Evolutionary conservation across 805 yeast genomes (phyloP).

Genomic region (Saccharomycopsis sp.): DNA sequence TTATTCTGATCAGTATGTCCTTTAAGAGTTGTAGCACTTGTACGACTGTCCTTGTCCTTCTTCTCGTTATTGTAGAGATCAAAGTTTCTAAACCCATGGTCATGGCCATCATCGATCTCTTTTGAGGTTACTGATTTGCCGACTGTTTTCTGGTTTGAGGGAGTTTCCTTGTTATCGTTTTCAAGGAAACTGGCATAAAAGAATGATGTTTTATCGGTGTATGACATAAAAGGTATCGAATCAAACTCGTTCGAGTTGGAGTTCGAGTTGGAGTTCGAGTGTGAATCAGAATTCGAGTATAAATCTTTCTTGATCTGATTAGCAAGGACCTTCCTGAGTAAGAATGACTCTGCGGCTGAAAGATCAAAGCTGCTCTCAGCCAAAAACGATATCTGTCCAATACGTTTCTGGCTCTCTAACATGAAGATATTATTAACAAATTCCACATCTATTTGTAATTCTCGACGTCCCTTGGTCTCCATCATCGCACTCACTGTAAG

Average conservation of each 20-base stretch:
- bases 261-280: too few species aligned
- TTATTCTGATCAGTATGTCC: not conserved
- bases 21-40: not conserved
- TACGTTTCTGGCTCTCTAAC: not conserved
- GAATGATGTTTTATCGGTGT: not conserved
- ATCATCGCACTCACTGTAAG: not conserved
- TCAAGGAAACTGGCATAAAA: not conserved
- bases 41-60: not conserved
- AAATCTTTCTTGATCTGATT: not conserved
- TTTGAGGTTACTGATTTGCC: not conserved
- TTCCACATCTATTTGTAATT: not conserved
- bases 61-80: not conserved
- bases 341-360: not conserved
- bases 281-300: not conserved
- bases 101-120: not conserved
- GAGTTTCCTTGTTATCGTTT: not conserved
- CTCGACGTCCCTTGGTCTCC: not conserved
- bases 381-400: not conserved
- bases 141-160: not conserved
- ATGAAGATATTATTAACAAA: not conserved
- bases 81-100: constrained; percentile 1
- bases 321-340: not conserved
- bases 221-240: not conserved
- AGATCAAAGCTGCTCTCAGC: not conserved
- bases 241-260: not conserved